These are phyloP conservation scores for Aspergillus leporis DNA, from an alignment of 495 filamentous ascomycete genomes.

Conservation along the genomic window DNA sequence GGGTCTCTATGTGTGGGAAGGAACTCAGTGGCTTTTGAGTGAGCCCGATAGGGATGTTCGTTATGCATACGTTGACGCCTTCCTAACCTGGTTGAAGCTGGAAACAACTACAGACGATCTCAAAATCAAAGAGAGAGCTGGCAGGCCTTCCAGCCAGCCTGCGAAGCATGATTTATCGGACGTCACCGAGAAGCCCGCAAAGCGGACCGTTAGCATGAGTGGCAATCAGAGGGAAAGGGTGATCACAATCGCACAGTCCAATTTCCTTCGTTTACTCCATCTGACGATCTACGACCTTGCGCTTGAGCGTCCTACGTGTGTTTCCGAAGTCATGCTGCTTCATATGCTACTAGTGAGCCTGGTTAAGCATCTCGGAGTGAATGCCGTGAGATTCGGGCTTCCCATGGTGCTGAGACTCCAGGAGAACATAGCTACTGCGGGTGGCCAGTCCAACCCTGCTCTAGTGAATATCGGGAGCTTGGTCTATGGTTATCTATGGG, in stretches of 20 bases:
- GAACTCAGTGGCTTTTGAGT: slow-evolving; percentile 83
- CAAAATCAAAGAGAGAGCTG: slow-evolving; percentile 56
- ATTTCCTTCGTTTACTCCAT: slow-evolving; percentile 82
- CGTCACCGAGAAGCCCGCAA: slow-evolving; percentile 43
- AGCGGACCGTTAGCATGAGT: slow-evolving; percentile 63
- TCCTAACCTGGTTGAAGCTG: slow-evolving; percentile 76
- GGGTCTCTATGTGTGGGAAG: slow-evolving; percentile 81
- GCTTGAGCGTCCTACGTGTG: slow-evolving; percentile 65
- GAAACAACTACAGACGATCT: slow-evolving; percentile 74
- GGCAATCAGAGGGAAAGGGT: slow-evolving; percentile 56
- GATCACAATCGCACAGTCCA: slow-evolving; percentile 54
- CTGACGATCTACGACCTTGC: slow-evolving; percentile 85
- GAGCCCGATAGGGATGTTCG: slow-evolving; percentile 75
- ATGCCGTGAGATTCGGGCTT: slow-evolving; percentile 73
- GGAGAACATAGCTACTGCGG: slow-evolving; percentile 71
- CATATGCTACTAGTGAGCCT: slow-evolving; percentile 73
- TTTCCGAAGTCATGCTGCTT: slow-evolving; percentile 70
- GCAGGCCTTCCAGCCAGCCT: slow-evolving; percentile 35
- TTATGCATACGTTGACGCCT: slow-evolving; percentile 77
- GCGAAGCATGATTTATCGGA: slow-evolving; percentile 32
- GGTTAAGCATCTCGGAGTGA: slow-evolving; percentile 77
- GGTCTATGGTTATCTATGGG: slow-evolving; percentile 85
- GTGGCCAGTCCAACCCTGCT: slow-evolving; percentile 51
- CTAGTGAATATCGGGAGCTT: slow-evolving; percentile 80
- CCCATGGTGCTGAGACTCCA: slow-evolving; percentile 88